Conservation (phyloP, 2,329 filamentous ascomycete genomes). For the Phialophora expanda region DNA sequence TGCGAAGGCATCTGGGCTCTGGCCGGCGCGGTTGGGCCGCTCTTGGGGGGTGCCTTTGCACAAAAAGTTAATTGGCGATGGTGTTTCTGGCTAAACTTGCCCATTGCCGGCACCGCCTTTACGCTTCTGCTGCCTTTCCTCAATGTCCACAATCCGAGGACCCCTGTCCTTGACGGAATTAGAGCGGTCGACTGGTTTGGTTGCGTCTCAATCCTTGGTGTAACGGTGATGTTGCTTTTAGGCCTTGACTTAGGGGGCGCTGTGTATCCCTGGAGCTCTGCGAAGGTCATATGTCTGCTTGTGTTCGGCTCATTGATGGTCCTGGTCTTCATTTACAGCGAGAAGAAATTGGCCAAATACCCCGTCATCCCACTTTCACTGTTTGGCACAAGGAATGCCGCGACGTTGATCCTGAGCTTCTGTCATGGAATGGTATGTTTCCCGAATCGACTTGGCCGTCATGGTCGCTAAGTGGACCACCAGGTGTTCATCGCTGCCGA, state of each 20-base stretch:
- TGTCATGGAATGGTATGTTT: conserved; percentile 35
- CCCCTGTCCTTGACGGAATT: conserved; percentile 49
- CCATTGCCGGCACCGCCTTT: conserved; percentile 57
- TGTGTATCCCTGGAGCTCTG: conserved; percentile 73
- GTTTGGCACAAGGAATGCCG: conserved; percentile 66
- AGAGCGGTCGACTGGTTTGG: conserved; percentile 62
- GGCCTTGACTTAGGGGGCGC: conserved; percentile 85
- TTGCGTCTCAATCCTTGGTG: conserved; percentile 70
- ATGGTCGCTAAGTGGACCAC: conserved; percentile 5
- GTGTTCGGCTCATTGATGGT: conserved; percentile 71
- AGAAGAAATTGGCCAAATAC: conserved; percentile 74
- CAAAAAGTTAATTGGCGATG: conserved; percentile 56
- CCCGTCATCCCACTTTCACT: conserved; percentile 78
- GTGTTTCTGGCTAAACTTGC: conserved; percentile 63
- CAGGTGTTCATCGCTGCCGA: conserved; percentile 35
- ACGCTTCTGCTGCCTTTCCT: conserved; percentile 58
- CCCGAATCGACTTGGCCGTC: not conserved
- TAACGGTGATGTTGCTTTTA: conserved; percentile 83
- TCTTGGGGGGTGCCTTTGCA: conserved; percentile 59
- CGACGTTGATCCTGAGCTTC: conserved; percentile 43
- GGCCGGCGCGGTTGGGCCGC: conserved; percentile 58
- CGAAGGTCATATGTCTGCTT: conserved; percentile 76
- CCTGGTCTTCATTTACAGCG: conserved; percentile 71
- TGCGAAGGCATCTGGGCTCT: conserved; percentile 62
- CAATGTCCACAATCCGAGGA: conserved; percentile 62